Evolutionary conservation across 352 stramenopile genomes (phyloP), one percentile per base, ranked within the genome.

Genomic region (Globisporangium splendens): DNA sequence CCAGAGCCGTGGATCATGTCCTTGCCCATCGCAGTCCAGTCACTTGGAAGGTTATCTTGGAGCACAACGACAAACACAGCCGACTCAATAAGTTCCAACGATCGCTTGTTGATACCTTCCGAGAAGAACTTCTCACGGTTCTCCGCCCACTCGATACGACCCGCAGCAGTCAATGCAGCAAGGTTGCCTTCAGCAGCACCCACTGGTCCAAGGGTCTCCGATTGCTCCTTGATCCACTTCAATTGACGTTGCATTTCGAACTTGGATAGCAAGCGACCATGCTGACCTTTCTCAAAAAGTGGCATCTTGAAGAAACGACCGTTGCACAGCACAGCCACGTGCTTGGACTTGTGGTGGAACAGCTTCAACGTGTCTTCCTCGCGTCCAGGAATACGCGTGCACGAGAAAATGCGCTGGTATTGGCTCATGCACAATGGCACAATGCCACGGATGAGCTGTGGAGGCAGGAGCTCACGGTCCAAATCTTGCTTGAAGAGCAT

Each of bases 371-470:
- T 63, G 63, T 97, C 89, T n/a, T 79, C 74, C 49, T 97, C 89
- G 20, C 85, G 83, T 17, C 89, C 88, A 0, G 89, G 89, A 33
- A 96, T 79, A n/a, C 89, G 85, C 51, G 85, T 96, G 60, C 87
- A 96, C 39, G 73, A 85, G 57, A 97, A 97, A 51, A 96, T 95
- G 33, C 89, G 84, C 49, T 89, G 66, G 68, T 96, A 97, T 70
- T 97, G 89, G 56, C 62, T 79, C 89, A 97, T 97, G 68, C 89
- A 97, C 11, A 96, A 76, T 43, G 89, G 89, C 39, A 96, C 86
- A 42, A 95, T 79, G 50, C 85, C 84, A 21, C 84, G 80, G 22
- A 97, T 90, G 43, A 91, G 75, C 66, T 93, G 79, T 7, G 87
- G 87, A 1, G 84, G 63, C 1, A 97, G 61, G 21, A 88, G 75